Evolutionary conservation across 2,329 filamentous ascomycete genomes (phyloP), one percentile per base, ranked within the genome.

Genomic region (Hyphodiscus sp.): DNA sequence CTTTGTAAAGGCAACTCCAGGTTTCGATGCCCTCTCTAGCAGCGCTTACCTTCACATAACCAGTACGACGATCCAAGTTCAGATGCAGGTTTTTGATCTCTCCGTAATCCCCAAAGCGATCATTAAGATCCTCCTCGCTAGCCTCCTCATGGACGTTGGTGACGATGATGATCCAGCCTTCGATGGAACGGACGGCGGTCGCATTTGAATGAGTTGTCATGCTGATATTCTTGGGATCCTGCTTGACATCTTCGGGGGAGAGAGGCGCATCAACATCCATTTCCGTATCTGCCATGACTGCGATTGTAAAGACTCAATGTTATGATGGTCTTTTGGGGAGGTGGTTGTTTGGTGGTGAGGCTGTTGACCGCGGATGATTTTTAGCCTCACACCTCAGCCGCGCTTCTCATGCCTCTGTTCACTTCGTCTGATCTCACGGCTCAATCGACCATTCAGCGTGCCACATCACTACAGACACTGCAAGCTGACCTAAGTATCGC

Each of bases 61-160:
- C 89, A 57, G 86, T 92, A 65, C 89, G 77, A 51, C 89, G 78
- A 68, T 94, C 89, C 58, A 94, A 74, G 67, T 94, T 94, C 67
- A 94, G 72, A 67, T 94, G 89, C 67, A 92, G 69, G 67, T 94
- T 94, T 78, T 91, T 91, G 66, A 94, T 89, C 72, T 92, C 87
- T 63, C 89, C 89, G 67, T 80, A 94, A 64, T 94, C 89, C 65
- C 83, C 86, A 69, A 94, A 94, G 69, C 83, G 79, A 69, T 94
- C 89, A 65, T 87, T 86, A 53, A 94, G 70, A 45, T 88, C 85
- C 74, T 94, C 89, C 72, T 94, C 89, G 63, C 86, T 87, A 48
- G 89, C 87, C 70, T 94, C 89, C 68, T 94, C 89, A 73, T 94
- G 89, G 33, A 94, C 86, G 66, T 94, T 94, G 50, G 88, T 91